Conservation (phyloP, 176 grass and related monocot genomes). For the Pontederia crassipes region DNA sequence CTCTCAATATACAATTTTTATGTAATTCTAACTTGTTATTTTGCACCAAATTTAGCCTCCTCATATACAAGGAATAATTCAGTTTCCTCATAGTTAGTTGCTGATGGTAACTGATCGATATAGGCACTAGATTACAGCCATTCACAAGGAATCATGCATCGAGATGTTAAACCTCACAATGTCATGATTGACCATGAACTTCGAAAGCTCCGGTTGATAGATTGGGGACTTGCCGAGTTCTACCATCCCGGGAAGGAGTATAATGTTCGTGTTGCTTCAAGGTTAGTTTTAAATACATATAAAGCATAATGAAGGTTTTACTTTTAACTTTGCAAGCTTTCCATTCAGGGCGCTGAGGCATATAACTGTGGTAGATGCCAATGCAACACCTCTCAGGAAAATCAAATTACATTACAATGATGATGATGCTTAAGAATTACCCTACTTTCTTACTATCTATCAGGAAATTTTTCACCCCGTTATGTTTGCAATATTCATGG, state of each 20-base stretch:
- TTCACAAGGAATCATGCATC: conserved; percentile 95
- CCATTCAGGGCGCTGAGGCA: too few species aligned
- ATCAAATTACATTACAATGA: too few species aligned
- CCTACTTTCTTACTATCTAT: too few species aligned
- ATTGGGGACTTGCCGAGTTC: conserved; percentile 94
- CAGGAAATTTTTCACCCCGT: too few species aligned
- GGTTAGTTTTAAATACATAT: conserved; percentile 29
- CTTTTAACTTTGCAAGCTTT: background rate
- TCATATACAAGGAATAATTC: background rate
- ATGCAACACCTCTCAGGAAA: too few species aligned
- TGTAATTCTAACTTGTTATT: background rate
- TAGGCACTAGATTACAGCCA: conserved; percentile 92
- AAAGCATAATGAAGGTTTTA: background rate
- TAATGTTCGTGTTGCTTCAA: conserved; percentile 95
- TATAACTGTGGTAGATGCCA: too few species aligned
- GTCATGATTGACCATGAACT: conserved; percentile 97
- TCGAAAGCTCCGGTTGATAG: conserved; percentile 84
- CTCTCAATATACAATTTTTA: too few species aligned
- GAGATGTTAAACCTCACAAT: conserved; percentile 97
- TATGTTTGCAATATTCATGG: too few species aligned
- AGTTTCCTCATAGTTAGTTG: background rate
- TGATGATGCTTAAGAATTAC: too few species aligned
- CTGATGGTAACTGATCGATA: conserved; percentile 1
- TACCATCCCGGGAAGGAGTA: conserved; percentile 96
- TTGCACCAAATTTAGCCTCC: conserved; percentile 4